These are phyloP conservation scores for Diaporthe helianthi DNA, from an alignment of 2,329 filamentous ascomycete species.

Conservation along the genomic window DNA sequence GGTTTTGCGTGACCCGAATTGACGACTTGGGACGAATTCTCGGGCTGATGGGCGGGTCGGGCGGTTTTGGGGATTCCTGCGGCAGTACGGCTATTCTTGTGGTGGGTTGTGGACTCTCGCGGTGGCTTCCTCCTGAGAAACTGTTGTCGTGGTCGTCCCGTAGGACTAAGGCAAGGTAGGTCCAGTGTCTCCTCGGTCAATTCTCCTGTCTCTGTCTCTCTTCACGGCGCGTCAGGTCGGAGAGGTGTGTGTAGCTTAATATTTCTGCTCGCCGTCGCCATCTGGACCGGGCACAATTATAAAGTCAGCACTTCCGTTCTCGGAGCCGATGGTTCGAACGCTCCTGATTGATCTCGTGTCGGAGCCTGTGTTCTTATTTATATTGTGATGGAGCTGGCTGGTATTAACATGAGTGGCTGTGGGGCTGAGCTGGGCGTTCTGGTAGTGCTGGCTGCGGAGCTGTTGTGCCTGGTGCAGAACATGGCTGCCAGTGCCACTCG, in stretches of 20 bases:
- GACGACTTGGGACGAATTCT: background rate
- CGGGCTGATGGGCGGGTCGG: background rate
- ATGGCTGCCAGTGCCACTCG: constrained; percentile 13
- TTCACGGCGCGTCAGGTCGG: constrained; percentile 7
- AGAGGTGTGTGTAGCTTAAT: background rate
- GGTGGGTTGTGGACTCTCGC: background rate
- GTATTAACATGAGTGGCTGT: constrained; percentile 38
- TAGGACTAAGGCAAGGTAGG: background rate
- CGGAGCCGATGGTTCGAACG: constrained; percentile 39
- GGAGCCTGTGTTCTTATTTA: constrained; percentile 35
- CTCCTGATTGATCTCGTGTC: constrained; percentile 35
- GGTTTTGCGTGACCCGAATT: background rate
- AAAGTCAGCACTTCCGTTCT: constrained; percentile 51
- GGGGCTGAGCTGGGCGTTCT: constrained; percentile 31
- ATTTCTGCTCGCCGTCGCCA: constrained; percentile 48
- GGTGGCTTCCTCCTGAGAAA: background rate
- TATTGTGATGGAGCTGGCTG: constrained; percentile 37
- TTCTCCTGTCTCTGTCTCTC: background rate
- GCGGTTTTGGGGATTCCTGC: background rate
- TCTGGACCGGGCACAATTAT: constrained; percentile 50
- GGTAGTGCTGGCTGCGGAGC: constrained; percentile 34
- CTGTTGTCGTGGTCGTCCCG: background rate
- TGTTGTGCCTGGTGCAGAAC: constrained; percentile 32
- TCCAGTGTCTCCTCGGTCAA: constrained; percentile 3
- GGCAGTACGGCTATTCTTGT: constrained; percentile 18